phyloP scores from a whole-genome alignment of 164 flowering plant genomes.

The Cinnamomum micranthum region DNA sequence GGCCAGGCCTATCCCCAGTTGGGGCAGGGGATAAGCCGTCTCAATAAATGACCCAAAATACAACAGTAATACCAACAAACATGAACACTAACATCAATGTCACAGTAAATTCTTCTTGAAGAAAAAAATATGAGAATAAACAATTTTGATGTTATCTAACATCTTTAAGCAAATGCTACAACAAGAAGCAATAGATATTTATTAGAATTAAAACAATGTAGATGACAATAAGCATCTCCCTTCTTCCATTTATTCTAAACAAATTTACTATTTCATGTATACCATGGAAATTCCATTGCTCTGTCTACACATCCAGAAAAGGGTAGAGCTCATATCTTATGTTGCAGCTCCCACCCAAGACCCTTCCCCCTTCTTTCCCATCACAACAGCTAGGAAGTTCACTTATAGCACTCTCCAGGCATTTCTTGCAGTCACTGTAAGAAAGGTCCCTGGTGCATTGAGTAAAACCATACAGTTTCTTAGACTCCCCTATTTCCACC shows the following conservation, averaged over 20 bases:
- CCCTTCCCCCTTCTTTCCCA: slow-evolving; percentile 51
- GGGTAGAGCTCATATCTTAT: slow-evolving; percentile 50
- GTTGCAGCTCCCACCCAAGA: slow-evolving; percentile 48
- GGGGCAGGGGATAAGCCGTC: no score
- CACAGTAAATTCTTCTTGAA: no score
- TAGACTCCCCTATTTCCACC: slow-evolving; percentile 1
- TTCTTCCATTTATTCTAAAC: neutral
- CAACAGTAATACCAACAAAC: no score
- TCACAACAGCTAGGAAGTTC: slow-evolving; percentile 42
- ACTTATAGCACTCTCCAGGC: slow-evolving; percentile 34
- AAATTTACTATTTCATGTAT: no score
- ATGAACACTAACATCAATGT: no score
- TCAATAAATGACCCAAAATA: no score
- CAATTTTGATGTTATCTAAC: no score
- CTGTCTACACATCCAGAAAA: slow-evolving; percentile 9
- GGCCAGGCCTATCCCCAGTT: no score
- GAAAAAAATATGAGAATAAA: no score
- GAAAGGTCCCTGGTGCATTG: slow-evolving; percentile 52
- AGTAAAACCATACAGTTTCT: slow-evolving; percentile 34
- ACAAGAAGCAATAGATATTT: no score
- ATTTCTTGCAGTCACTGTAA: slow-evolving; percentile 30
- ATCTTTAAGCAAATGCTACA: neutral
- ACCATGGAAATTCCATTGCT: neutral
- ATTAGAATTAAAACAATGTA: neutral
- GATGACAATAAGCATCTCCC: neutral